A percentile compares a stretch with the other conserved stretches of the same genome.
These are phyloP conservation scores for Solanum gracilifrons DNA, from an alignment of 257 asterid species.

Conservation along the genomic window DNA sequence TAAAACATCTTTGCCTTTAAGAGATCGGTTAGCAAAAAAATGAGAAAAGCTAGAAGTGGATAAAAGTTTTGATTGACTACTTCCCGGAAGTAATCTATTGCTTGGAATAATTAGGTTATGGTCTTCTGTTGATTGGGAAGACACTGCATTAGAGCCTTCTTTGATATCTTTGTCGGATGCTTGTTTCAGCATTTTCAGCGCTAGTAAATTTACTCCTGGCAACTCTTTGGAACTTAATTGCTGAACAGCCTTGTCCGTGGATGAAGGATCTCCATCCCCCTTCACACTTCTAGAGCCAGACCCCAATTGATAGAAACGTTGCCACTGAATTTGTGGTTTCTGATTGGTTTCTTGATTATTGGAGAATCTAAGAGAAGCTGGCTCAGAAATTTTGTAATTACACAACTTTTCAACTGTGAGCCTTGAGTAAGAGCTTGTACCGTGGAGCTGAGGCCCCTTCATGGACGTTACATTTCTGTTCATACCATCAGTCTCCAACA, in stretches of 20 bases:
- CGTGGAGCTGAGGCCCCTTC: neutral
- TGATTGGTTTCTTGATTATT: neutral
- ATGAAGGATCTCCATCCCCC: neutral
- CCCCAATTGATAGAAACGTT: neutral
- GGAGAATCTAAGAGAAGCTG: conserved; percentile 9
- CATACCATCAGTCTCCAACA: neutral
- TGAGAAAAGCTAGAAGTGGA: conserved; percentile 26
- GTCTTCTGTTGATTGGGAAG: conserved; percentile 4
- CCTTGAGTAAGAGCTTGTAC: conserved; percentile 3
- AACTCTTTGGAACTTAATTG: conserved; percentile 4
- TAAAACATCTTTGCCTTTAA: conserved; percentile 6
- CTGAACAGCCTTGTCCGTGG: neutral
- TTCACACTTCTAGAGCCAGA: neutral
- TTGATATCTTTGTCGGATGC: neutral
- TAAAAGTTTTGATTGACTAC: conserved; percentile 6
- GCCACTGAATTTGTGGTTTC: neutral
- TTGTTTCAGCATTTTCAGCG: neutral
- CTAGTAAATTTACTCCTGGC: neutral
- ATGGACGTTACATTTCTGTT: neutral
- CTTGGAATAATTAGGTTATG: neutral
- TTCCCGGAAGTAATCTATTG: neutral
- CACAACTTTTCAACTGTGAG: conserved; percentile 7
- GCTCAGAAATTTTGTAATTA: conserved; percentile 4
- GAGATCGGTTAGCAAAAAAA: conserved; percentile 12
- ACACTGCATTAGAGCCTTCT: conserved; percentile 2